Evolutionary conservation across 2,329 filamentous ascomycete genomes (phyloP).

Genomic region (Penicillium sp.): DNA sequence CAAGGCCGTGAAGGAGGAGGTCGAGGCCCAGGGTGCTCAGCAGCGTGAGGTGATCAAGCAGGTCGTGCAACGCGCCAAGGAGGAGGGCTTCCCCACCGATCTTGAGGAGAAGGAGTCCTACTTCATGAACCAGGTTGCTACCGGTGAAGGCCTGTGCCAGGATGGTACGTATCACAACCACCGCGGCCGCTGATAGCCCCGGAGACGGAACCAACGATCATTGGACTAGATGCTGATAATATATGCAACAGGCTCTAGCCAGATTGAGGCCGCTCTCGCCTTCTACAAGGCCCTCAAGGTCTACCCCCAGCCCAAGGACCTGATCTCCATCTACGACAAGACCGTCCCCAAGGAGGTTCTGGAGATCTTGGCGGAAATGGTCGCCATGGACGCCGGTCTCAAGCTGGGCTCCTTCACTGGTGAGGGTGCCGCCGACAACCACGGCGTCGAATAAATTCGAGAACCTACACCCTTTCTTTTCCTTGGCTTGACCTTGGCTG

Average conservation of each 20-base stretch:
- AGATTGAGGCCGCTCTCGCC: slow-evolving; percentile 81
- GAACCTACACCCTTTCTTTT: not conserved
- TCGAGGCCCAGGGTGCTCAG: slow-evolving; percentile 46
- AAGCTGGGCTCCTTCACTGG: slow-evolving; percentile 55
- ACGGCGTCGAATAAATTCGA: slow-evolving; percentile 37
- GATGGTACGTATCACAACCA: slow-evolving; percentile 63
- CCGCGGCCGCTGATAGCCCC: not conserved
- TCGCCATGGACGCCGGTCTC: slow-evolving; percentile 79
- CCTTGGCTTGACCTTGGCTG: slow-evolving; percentile 10
- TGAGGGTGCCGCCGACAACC: slow-evolving; percentile 33
- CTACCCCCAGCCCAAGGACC: slow-evolving; percentile 87
- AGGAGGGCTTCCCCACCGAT: slow-evolving; percentile 86
- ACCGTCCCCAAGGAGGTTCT: slow-evolving; percentile 96
- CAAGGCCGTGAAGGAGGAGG: slow-evolving; percentile 49
- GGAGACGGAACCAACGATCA: not conserved
- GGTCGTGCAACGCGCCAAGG: slow-evolving; percentile 77
- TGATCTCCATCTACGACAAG: slow-evolving; percentile 98
- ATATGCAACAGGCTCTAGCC: slow-evolving; percentile 35
- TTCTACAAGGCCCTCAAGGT: slow-evolving; percentile 99
- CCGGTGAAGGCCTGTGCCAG: slow-evolving; percentile 78
- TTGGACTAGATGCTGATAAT: slow-evolving; percentile 4
- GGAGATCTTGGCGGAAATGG: slow-evolving; percentile 97
- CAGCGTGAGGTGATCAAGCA: slow-evolving; percentile 68
- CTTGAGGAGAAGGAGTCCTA: slow-evolving; percentile 92
- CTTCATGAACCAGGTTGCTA: slow-evolving; percentile 93